phyloP scores from a whole-genome alignment of 192 early-diverging fungal genomes.

The Linderina pennispora region DNA sequence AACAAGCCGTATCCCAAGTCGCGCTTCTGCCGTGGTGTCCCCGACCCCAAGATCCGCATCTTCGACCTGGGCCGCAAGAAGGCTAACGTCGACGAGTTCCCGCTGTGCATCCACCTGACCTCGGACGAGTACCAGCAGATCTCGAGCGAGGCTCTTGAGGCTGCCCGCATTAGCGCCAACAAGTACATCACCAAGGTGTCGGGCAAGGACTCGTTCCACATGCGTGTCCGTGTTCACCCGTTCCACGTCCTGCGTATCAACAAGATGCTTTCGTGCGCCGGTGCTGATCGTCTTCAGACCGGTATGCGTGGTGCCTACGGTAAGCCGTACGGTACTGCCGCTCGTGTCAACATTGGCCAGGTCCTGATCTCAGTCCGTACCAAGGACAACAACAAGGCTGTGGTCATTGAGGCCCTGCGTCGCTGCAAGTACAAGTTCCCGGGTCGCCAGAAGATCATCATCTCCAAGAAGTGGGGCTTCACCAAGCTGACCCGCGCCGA shows the following conservation, averaged over 20 bases:
- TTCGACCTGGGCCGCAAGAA: constrained; percentile 98
- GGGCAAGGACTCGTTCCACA: constrained; percentile 99
- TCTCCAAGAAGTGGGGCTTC: constrained; percentile 99
- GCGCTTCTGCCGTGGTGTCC: constrained; percentile 98
- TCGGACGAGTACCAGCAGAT: constrained; percentile 98
- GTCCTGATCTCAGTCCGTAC: constrained; percentile 93
- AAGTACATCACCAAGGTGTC: constrained; percentile 97
- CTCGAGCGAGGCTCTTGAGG: constrained; percentile 98
- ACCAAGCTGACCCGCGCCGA: constrained; percentile 93
- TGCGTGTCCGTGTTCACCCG: constrained; percentile 97
- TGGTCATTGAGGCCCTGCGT: constrained; percentile 88
- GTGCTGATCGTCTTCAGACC: constrained; percentile 97
- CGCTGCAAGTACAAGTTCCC: constrained; percentile 99
- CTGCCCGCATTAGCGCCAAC: constrained; percentile 96
- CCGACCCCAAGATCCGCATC: constrained; percentile 97
- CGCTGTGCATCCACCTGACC: constrained; percentile 89
- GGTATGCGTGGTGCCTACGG: constrained; percentile 99
- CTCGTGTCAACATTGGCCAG: constrained; percentile 98
- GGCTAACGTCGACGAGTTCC: constrained; percentile 97
- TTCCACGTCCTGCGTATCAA: constrained; percentile 99
- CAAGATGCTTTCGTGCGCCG: constrained; percentile 99
- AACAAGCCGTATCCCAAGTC: constrained; percentile 99
- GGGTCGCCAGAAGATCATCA: constrained; percentile 96
- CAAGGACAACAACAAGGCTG: constrained; percentile 89
- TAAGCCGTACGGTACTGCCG: constrained; percentile 92